phyloP scores from a whole-genome alignment of 306 rosid species.

The Sophora flavescens region DNA sequence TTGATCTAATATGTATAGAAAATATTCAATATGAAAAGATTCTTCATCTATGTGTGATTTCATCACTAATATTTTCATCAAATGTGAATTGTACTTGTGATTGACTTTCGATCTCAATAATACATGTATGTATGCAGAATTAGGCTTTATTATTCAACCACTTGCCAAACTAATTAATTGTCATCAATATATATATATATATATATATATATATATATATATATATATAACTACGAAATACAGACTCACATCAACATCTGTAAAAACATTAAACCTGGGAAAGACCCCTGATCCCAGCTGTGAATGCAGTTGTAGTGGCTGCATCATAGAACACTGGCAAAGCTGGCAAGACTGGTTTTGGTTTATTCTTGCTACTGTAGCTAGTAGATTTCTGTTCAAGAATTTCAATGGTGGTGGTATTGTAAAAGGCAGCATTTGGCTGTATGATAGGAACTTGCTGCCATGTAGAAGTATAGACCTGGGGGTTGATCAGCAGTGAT shows the following conservation, averaged over 20 bases:
- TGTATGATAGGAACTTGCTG: constrained; percentile 72
- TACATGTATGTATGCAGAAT: too few relatives aligned
- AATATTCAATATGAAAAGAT: too few relatives aligned
- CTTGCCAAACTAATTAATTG: too few relatives aligned
- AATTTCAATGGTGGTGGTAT: constrained; percentile 93
- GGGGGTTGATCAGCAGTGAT: constrained; percentile 81
- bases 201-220: too few relatives aligned
- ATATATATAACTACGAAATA: constrained; percentile 62
- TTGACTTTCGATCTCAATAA: too few relatives aligned
- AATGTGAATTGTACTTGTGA: too few relatives aligned
- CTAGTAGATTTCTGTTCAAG: constrained; percentile 73
- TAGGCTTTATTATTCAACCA: too few relatives aligned
- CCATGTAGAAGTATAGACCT: constrained; percentile 78
- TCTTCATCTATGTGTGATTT: too few relatives aligned
- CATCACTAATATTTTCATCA: too few relatives aligned
- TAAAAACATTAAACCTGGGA: constrained; percentile 55
- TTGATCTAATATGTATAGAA: too few relatives aligned
- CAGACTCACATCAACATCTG: constrained; percentile 57
- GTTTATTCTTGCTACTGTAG: constrained; percentile 41
- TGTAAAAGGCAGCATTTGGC: constrained; percentile 90
- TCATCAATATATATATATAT: too few relatives aligned
- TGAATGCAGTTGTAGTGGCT: constrained; percentile 70
- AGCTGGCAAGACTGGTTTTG: constrained; percentile 59
- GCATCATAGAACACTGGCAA: constrained; percentile 80
- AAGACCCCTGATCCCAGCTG: constrained; percentile 63